Percentiles rank a stretch among this genome's conserved stretches.
Evolutionary conservation across 306 rosid species (phyloP).

Genomic region (Quercus suber): DNA sequence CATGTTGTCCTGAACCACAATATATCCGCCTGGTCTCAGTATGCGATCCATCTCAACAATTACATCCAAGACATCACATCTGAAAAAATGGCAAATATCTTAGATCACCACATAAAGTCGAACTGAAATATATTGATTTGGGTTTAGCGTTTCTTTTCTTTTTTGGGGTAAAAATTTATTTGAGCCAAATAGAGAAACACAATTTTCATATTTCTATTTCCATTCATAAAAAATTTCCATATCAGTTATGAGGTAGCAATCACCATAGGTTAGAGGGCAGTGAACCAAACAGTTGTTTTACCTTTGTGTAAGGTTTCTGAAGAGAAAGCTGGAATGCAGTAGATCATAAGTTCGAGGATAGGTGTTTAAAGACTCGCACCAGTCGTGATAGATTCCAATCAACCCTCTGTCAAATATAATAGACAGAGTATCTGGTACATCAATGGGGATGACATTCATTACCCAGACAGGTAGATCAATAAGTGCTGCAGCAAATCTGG

Average conservation of each 20-base stretch:
- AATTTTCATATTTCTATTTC: neutral
- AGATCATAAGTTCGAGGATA: slow-evolving; percentile 92
- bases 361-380: slow-evolving; percentile 87
- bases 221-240: neutral
- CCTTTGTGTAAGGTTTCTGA: slow-evolving; percentile 59
- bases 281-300: slow-evolving; percentile 4
- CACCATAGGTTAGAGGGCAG: neutral
- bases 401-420: slow-evolving; percentile 77
- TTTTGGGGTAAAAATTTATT: neutral
- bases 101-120: neutral
- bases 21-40: slow-evolving; percentile 79
- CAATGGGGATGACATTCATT: slow-evolving; percentile 82
- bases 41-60: slow-evolving; percentile 80
- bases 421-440: slow-evolving; percentile 64
- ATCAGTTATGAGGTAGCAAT: neutral
- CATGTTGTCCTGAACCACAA: slow-evolving; percentile 61
- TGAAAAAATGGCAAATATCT: slow-evolving; percentile 28
- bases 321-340: slow-evolving; percentile 73
- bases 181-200: neutral
- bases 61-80: slow-evolving; percentile 64
- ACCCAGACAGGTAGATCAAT: slow-evolving; percentile 79
- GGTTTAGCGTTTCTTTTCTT: neutral
- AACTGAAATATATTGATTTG: neutral
- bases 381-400: slow-evolving; percentile 86
- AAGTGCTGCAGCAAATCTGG: slow-evolving; percentile 89